phyloP scores from a whole-genome alignment of 805 yeast genomes.

The Starmerella sp. region DNA sequence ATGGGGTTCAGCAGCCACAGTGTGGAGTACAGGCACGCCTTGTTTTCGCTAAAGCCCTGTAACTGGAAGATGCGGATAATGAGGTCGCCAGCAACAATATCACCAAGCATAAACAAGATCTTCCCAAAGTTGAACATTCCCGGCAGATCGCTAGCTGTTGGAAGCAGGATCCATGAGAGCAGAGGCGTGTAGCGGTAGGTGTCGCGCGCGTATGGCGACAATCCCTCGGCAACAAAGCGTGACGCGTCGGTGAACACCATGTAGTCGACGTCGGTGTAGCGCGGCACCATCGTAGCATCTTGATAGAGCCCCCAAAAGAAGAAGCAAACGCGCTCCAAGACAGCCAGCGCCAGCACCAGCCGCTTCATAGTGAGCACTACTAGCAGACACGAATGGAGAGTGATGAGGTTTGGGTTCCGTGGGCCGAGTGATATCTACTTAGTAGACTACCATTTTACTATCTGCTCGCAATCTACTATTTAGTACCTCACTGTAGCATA shows the following conservation, averaged over 20 bases:
- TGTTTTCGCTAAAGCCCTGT: conserved; percentile 26
- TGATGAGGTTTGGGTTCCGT: background rate
- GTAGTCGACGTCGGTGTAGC: conserved; percentile 91
- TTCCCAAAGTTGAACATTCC: conserved; percentile 60
- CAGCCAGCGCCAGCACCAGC: conserved; percentile 24
- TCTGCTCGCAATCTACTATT: no score
- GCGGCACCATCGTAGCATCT: conserved; percentile 64
- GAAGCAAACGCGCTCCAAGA: conserved; percentile 43
- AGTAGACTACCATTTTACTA: no score
- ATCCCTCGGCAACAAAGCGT: conserved; percentile 45
- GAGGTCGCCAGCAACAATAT: conserved; percentile 66
- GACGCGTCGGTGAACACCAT: conserved; percentile 91
- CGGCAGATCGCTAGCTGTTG: conserved; percentile 37
- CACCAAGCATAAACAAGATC: conserved; percentile 61
- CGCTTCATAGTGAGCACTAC: background rate
- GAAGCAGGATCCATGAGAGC: conserved; percentile 69
- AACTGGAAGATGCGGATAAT: conserved; percentile 30
- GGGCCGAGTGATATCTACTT: no score
- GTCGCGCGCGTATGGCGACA: conserved; percentile 70
- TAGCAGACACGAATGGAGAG: background rate
- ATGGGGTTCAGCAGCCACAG: conserved; percentile 90
- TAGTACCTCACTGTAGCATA: no score
- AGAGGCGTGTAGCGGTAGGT: conserved; percentile 92
- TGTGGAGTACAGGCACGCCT: conserved; percentile 38
- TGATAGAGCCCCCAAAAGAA: conserved; percentile 76